Evolutionary conservation across 2,329 filamentous ascomycete genomes (phyloP).

Genomic region (Rutstroemia sp.): DNA sequence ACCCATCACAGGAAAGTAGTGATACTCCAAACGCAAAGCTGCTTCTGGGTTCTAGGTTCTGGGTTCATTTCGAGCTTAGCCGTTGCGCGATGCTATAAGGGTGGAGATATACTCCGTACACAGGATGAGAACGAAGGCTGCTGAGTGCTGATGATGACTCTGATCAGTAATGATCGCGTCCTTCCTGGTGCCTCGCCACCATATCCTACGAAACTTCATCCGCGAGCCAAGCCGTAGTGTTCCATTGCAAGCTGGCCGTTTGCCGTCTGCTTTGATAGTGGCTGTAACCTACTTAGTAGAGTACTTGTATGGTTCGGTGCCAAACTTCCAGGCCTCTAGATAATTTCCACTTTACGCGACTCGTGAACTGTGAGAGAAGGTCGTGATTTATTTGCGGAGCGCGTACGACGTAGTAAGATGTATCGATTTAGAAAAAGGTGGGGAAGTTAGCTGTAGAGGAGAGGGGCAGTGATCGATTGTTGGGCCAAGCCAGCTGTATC

Average conservation of each 20-base stretch:
- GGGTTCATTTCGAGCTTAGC: conserved; percentile 1
- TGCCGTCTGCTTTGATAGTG: neutral
- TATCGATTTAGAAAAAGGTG: neutral
- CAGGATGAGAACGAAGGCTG: neutral
- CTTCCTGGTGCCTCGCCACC: conserved; percentile 1
- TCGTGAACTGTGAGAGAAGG: neutral
- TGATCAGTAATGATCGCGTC: neutral
- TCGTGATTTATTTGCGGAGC: neutral
- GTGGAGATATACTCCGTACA: conserved; percentile 1
- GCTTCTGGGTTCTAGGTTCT: neutral
- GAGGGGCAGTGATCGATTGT: neutral
- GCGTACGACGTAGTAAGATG: neutral
- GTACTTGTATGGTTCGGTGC: neutral
- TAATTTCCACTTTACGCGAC: conserved; percentile 3
- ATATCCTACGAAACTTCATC: neutral
- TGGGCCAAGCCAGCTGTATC: neutral
- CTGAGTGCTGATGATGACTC: neutral
- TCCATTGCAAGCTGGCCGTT: neutral
- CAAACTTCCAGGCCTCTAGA: neutral
- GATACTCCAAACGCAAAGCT: neutral
- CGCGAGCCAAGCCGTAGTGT: neutral
- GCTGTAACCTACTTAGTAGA: neutral
- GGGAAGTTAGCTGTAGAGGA: neutral
- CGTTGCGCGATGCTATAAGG: neutral
- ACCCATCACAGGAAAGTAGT: neutral